Conservation (phyloP, 1,139 yeast species). For the Diutina scorzettiae region DNA sequence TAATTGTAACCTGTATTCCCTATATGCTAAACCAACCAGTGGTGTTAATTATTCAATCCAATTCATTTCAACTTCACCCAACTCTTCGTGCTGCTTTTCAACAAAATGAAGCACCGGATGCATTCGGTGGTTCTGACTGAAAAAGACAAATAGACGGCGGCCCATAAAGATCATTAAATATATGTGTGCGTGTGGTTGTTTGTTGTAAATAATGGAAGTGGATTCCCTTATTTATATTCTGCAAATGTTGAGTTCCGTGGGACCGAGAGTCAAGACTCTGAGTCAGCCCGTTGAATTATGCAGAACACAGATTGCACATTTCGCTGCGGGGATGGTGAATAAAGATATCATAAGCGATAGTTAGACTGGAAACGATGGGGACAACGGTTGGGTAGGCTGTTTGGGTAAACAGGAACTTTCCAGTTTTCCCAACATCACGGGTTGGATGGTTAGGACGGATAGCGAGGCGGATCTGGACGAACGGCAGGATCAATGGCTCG, state of each 20-base stretch:
- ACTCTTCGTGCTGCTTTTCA: not conserved
- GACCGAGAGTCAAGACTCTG: not conserved
- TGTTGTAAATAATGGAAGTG: not conserved
- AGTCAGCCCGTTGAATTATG: not conserved
- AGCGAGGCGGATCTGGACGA: not conserved
- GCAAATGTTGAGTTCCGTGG: not conserved
- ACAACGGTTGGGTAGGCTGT: not conserved
- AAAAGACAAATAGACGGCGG: not conserved
- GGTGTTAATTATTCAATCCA: not conserved
- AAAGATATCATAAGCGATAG: not conserved
- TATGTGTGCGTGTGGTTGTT: not conserved
- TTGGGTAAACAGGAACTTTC: not conserved
- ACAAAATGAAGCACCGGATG: not conserved
- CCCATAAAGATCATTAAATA: not conserved
- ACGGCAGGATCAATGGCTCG: not conserved
- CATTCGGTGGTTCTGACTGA: not conserved
- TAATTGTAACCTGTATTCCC: too few species aligned
- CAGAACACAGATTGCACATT: not conserved
- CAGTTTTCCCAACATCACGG: not conserved
- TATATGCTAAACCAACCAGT: too few species aligned
- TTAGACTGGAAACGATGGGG: not conserved
- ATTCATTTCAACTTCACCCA: not conserved
- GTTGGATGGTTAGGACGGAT: not conserved
- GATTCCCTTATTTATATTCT: not conserved
- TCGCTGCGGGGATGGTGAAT: not conserved